Evolutionary conservation across 495 filamentous ascomycete genomes (phyloP), one percentile per base, ranked within the genome.

Genomic region (Jackrogersella minutella): DNA sequence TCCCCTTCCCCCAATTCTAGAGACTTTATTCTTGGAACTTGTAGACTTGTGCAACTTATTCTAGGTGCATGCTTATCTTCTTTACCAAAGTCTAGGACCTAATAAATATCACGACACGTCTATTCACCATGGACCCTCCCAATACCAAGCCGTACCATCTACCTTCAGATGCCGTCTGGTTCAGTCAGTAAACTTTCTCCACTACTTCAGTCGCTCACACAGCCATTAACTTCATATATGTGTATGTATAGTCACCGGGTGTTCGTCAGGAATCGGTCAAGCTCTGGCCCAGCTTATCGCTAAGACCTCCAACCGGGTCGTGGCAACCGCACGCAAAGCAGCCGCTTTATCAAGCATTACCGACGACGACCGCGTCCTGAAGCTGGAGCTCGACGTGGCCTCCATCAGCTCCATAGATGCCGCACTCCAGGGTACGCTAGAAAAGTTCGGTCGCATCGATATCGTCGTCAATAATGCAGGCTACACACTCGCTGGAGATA

Each of bases 381-480:
- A 81, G 54, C 69, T 84, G 10, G 37, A 71, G 36, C 74, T 85
- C 0, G 82, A 85, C 55, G 79, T 84, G 5, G 79, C 77, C 2
- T 78, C 76, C 5, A 60, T 44, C 14, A 46, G 64, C 9, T 76
- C 76, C 8, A 79, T 87, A 52, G 69, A 76, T 14, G 68, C 72
- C 0, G 81, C 82, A 3, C 59, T 87, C 14, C 24, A 64, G 5
- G 58, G 67, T 0, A 69, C 80, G 0, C 28, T 82, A 1, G 61
- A 56, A 0, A 74, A 72, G 33, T 84, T 84, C 64, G 68, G 70
- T 22, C 80, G 78, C 33, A 75, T 87, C 56, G 83, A 87, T 53
- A 79, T 86, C 16, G 69, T 85, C 16, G 80, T 86, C 63, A 86
- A 87, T 75, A 87, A 86, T 47, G 84, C 85, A 2, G 84, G 84